Conservation (phyloP, 805 yeast species). For the Candida takata region DNA sequence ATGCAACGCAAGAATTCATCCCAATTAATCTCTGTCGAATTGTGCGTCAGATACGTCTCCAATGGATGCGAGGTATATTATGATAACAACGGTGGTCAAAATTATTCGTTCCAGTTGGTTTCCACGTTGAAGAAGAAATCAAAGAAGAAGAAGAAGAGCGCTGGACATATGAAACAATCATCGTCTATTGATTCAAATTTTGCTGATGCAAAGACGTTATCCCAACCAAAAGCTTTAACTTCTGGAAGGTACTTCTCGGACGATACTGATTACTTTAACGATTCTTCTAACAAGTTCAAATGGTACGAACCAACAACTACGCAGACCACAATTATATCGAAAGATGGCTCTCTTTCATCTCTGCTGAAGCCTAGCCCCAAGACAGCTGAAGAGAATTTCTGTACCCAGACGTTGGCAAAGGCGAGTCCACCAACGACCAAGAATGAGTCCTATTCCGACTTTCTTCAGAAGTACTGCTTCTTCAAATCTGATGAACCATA, state of each 20-base stretch:
- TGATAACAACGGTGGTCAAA: slow-evolving; percentile 34
- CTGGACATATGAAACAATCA: slow-evolving; percentile 3
- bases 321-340: slow-evolving; percentile 4
- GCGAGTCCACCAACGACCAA: slow-evolving; percentile 2
- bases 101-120: slow-evolving; percentile 30
- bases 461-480: slow-evolving; percentile 23
- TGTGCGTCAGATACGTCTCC: slow-evolving; percentile 34
- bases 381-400: slow-evolving; percentile 6
- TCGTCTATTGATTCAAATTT: slow-evolving; percentile 12
- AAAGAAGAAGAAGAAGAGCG: neutral
- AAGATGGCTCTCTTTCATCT: slow-evolving; percentile 4
- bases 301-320: slow-evolving; percentile 5
- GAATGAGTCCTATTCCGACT: slow-evolving; percentile 16
- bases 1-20: slow-evolving; percentile 8
- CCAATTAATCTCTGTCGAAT: slow-evolving; percentile 22
- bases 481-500: slow-evolving; percentile 17
- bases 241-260: slow-evolving; percentile 22
- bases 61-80: slow-evolving; percentile 25
- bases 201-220: slow-evolving; percentile 5
- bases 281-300: slow-evolving; percentile 11
- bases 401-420: slow-evolving; percentile 1
- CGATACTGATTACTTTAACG: slow-evolving; percentile 23
- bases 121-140: slow-evolving; percentile 9
- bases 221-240: slow-evolving; percentile 16
- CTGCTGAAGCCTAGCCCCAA: slow-evolving; percentile 5